These are phyloP conservation scores for Arthroderma sp. DNA, from an alignment of 2,329 filamentous ascomycete species.

Conservation along the genomic window DNA sequence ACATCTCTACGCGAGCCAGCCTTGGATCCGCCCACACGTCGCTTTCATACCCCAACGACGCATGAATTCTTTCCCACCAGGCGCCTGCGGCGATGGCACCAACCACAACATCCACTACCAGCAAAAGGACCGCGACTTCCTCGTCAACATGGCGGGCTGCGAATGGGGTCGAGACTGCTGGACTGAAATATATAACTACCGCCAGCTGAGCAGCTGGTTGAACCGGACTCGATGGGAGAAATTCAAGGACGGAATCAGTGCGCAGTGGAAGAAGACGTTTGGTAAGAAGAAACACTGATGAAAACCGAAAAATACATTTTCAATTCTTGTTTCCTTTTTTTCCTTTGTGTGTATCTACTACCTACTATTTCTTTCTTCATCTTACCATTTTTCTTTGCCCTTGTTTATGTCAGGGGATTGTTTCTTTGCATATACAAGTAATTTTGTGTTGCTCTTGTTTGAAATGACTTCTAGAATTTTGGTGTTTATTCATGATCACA, in stretches of 20 bases:
- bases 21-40: conserved; percentile 80
- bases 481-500: too few species aligned
- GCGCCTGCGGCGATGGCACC: conserved; percentile 54
- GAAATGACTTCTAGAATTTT: too few species aligned
- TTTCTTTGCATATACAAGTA: too few species aligned
- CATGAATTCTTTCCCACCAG: conserved; percentile 87
- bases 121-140: conserved; percentile 71
- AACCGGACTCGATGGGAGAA: conserved; percentile 74
- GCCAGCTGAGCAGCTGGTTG: conserved; percentile 77
- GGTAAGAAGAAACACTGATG: conserved; percentile 8
- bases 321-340: not conserved
- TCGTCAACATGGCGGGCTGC: conserved; percentile 98
- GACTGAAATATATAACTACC: conserved; percentile 94
- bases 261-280: conserved; percentile 14
- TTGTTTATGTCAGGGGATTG: not conserved
- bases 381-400: not conserved
- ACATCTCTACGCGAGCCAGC: conserved; percentile 78
- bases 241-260: conserved; percentile 22
- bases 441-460: too few species aligned
- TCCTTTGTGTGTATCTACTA: not conserved
- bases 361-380: not conserved
- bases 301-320: not conserved
- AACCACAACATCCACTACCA: conserved; percentile 75
- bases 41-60: conserved; percentile 82
- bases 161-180: conserved; percentile 96